A percentile compares a stretch with the other conserved stretches of the same genome.
Conservation (phyloP, 2,329 filamentous ascomycete genomes). For the Amauroascus verrucosus region DNA sequence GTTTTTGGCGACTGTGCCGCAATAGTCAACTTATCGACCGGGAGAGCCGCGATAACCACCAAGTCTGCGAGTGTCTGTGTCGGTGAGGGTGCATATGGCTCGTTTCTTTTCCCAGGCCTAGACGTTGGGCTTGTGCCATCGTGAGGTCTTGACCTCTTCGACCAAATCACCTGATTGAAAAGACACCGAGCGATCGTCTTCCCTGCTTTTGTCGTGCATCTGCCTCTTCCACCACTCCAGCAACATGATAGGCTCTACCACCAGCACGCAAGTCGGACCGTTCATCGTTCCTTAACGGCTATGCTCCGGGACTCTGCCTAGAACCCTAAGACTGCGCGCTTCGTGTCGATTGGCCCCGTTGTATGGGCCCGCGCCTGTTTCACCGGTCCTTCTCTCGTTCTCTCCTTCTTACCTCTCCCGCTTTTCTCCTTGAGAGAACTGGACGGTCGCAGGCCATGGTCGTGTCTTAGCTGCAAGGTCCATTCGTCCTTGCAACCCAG, state of each 20-base stretch:
- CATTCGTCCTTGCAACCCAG: neutral
- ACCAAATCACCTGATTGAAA: slow-evolving; percentile 8
- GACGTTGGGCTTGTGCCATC: neutral
- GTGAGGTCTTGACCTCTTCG: neutral
- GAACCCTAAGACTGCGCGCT: neutral
- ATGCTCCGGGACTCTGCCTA: too few relatives aligned
- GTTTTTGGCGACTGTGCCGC: slow-evolving; percentile 2
- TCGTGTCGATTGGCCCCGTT: neutral
- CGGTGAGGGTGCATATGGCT: neutral
- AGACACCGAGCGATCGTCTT: slow-evolving; percentile 4
- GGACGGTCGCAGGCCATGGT: neutral
- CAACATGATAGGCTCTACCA: neutral
- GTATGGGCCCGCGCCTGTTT: neutral
- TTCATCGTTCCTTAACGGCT: neutral
- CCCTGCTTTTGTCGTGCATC: neutral
- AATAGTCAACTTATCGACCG: neutral
- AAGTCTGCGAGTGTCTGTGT: neutral
- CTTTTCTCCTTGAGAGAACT: neutral
- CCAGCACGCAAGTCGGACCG: neutral
- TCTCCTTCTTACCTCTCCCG: neutral
- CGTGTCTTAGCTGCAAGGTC: neutral
- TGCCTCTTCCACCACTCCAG: neutral
- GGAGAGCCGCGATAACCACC: neutral
- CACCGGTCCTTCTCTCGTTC: neutral
- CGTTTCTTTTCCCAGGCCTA: neutral